Base-by-base conservation (phyloP, 768 basidiomycete genomes). In the Omphalotus guepiniiformis region DNA sequence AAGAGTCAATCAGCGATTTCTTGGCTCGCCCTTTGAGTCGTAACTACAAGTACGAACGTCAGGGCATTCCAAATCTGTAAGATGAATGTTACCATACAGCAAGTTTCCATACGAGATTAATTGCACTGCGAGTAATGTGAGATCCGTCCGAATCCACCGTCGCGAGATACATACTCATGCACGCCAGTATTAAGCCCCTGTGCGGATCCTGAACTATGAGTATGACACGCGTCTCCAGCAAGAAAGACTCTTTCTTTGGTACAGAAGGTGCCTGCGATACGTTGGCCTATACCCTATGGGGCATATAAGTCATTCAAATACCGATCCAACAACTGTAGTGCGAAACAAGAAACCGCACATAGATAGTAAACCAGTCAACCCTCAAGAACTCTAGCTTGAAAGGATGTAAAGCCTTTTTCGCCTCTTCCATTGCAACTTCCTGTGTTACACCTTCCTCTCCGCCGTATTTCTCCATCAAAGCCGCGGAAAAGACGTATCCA, bases 311-410 rank as follows among this genome's bases (percentile, higher is more conserved):
- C 19, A 21, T 15, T 8, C 9, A 28, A 6, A 23, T 22, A 23
- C 25, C 26, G 21, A 39, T 13, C 9, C 19, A 21, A 7, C 12
- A 42, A 28, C 13, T 42, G 9, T 18, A 9, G 9, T 8, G 9
- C 30, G n/a, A n/a, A 32, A 9, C 30, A 28, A 18, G 27, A 15
- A 41, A 48, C 15, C 51, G 23, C 23, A 52, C 51, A 21, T 55
- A 55, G 2, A 55, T 42, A 2, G 54, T 55, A 40, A 52, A 55
- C 54, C 54, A 55, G 16, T 55, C 54, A 19, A 55, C 29, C 19
- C 22, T 45, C 19, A 45, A 15, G 21, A 52, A 55, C 22, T 55
- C 54, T 2, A 55, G 51, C 13, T 39, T 36, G 38, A 55, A 55
- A 7, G 54, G 54, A 22, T 38, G 42, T 16, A 55, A 18, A 13